These are phyloP conservation scores for Aureobasidium leucospermi DNA, from an alignment of 2,329 filamentous ascomycete species.

Conservation along the genomic window DNA sequence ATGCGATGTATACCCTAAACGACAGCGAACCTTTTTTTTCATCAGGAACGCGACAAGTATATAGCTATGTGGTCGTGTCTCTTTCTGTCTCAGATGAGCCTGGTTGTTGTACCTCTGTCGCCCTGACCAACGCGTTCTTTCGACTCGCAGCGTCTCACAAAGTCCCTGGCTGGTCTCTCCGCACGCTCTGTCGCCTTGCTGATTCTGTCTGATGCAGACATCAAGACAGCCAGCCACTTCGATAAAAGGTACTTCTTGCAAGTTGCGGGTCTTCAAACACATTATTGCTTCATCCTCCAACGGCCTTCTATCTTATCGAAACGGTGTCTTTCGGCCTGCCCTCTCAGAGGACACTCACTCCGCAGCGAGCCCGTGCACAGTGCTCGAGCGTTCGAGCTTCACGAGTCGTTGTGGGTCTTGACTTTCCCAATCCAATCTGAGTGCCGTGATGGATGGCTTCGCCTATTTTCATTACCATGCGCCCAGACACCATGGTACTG, in stretches of 20 bases:
- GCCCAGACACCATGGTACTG: slow-evolving; percentile 4
- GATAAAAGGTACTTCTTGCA: neutral
- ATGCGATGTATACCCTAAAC: slow-evolving; percentile 8
- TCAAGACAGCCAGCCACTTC: neutral
- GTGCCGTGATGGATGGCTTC: slow-evolving; percentile 4
- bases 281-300: slow-evolving; percentile 6
- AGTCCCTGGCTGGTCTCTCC: neutral
- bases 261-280: neutral
- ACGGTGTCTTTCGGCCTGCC: neutral
- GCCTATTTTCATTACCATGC: slow-evolving; percentile 6
- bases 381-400: slow-evolving; percentile 4
- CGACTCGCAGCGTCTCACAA: neutral
- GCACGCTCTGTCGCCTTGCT: neutral
- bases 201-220: neutral
- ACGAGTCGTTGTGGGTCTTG: slow-evolving; percentile 4
- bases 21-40: neutral
- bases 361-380: slow-evolving; percentile 1
- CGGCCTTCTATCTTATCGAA: slow-evolving; percentile 9
- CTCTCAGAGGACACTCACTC: neutral
- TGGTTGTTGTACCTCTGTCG: neutral
- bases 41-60: neutral
- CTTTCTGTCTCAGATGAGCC: neutral
- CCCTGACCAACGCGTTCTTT: neutral
- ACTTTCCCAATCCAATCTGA: neutral
- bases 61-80: neutral